Conservation (phyloP, 2,329 filamentous ascomycete species). For the Ophiostoma tasmaniense region DNA sequence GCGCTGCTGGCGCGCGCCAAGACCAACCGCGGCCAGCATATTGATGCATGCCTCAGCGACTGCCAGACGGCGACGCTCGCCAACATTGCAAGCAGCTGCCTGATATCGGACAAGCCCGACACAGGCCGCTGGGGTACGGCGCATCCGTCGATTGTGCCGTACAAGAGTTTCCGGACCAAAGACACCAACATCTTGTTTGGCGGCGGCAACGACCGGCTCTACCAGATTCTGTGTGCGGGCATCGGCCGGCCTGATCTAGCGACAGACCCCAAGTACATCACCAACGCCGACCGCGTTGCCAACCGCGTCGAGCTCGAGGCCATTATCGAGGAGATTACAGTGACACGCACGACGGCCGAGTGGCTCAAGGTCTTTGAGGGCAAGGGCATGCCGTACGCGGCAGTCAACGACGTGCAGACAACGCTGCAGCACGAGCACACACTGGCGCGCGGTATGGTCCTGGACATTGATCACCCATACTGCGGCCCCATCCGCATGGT, state of each 20-base stretch:
- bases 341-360: conserved; percentile 67
- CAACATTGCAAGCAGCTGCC: conserved; percentile 88
- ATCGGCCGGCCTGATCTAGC: conserved; percentile 53
- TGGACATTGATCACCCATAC: conserved; percentile 70
- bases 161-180: conserved; percentile 70
- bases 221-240: conserved; percentile 54
- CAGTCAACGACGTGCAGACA: conserved; percentile 84
- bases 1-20: conserved; percentile 68
- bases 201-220: conserved; percentile 64
- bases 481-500: conserved; percentile 86
- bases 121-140: conserved; percentile 91
- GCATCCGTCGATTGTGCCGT: conserved; percentile 96
- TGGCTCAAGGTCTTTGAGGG: conserved; percentile 84
- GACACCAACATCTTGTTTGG: conserved; percentile 64
- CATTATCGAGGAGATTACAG: conserved; percentile 68
- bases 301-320: conserved; percentile 70
- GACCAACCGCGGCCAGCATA: conserved; percentile 78
- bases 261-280: conserved; percentile 47
- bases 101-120: conserved; percentile 83
- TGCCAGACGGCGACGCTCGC: conserved; percentile 89
- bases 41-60: conserved; percentile 85
- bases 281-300: conserved; percentile 55
- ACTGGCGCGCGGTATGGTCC: conserved; percentile 78
- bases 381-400: conserved; percentile 84
- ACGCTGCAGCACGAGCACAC: conserved; percentile 82